A percentile compares a stretch with the other conserved stretches of the same genome.
Conservation (phyloP, 768 basidiomycete genomes). For the Suillus subaureus region DNA sequence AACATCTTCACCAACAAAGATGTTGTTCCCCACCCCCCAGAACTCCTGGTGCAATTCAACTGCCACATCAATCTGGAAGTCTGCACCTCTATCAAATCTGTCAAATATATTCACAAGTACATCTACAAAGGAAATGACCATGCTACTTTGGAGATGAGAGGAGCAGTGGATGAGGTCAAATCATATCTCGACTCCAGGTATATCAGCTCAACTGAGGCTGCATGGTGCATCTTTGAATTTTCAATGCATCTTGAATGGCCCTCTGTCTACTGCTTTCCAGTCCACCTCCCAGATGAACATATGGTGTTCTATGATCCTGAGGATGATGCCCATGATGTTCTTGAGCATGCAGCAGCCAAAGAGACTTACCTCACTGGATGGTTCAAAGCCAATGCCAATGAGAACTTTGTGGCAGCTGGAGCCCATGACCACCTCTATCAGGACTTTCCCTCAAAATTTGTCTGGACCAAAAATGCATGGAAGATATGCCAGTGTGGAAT, state of each 20-base stretch:
- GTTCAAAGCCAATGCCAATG: conserved; percentile 30
- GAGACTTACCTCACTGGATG: conserved; percentile 32
- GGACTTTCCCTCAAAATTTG: conserved; percentile 8
- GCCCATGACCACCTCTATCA: too few species aligned
- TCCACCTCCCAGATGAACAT: conserved; percentile 44
- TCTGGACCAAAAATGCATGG: conserved; percentile 29
- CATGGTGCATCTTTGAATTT: conserved; percentile 38
- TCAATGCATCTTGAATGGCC: conserved; percentile 36
- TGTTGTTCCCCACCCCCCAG: conserved; percentile 46
- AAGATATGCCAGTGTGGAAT: conserved; percentile 13
- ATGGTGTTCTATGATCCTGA: conserved; percentile 38
- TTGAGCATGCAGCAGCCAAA: conserved; percentile 15
- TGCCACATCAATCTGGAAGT: conserved; percentile 58
- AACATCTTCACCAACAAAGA: conserved; percentile 40
- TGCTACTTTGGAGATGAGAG: conserved; percentile 35
- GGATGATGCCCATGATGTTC: conserved; percentile 29
- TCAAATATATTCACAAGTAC: conserved; percentile 54
- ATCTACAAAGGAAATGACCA: conserved; percentile 51
- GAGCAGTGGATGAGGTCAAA: conserved; percentile 36
- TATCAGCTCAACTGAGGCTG: conserved; percentile 37
- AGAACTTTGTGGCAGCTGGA: too few species aligned
- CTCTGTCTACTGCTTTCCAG: conserved; percentile 40
- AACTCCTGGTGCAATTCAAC: conserved; percentile 35
- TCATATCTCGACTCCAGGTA: conserved; percentile 41
- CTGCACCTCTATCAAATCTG: conserved; percentile 35